These are phyloP conservation scores for Wallacemonas rigidus DNA, from an alignment of 208 protist species.

Conservation along the genomic window DNA sequence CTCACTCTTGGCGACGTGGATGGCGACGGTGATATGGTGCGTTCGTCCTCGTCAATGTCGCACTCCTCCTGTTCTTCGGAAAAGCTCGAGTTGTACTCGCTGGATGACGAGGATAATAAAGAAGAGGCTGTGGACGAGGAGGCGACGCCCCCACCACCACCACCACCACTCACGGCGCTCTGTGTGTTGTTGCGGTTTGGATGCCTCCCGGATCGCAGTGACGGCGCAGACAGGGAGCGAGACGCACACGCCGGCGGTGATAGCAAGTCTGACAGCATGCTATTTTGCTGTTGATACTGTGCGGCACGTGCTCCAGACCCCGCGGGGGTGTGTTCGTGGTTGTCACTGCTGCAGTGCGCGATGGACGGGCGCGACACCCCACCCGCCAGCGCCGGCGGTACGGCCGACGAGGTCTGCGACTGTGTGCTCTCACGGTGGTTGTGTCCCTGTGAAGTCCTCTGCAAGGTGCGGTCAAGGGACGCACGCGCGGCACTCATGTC, in stretches of 20 bases:
- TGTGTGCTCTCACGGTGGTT: not conserved
- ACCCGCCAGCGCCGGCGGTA: too few relatives aligned
- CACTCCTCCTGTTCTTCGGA: conserved; percentile 25
- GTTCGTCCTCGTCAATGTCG: conserved; percentile 16
- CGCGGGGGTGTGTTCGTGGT: not conserved
- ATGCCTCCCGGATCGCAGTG: not conserved
- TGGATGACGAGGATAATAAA: not conserved
- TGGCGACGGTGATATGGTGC: not conserved
- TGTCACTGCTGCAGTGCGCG: not conserved
- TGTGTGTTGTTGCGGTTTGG: not conserved
- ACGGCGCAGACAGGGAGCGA: not conserved
- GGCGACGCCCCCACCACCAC: too few relatives aligned
- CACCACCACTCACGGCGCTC: too few relatives aligned
- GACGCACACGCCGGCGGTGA: not conserved
- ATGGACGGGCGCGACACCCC: not conserved
- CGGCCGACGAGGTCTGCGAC: not conserved
- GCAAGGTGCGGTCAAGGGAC: not conserved
- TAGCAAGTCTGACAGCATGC: not conserved
- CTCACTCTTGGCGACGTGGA: too few relatives aligned
- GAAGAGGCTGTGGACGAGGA: not conserved
- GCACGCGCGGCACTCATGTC: conserved; percentile 1
- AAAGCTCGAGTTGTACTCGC: conserved; percentile 67
- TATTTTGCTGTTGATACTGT: conserved; percentile 1
- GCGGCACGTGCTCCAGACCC: conserved; percentile 3
- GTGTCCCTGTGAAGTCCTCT: not conserved